Conservation (phyloP, 208 protist species). For the Acanthamoeba healyi region DNA sequence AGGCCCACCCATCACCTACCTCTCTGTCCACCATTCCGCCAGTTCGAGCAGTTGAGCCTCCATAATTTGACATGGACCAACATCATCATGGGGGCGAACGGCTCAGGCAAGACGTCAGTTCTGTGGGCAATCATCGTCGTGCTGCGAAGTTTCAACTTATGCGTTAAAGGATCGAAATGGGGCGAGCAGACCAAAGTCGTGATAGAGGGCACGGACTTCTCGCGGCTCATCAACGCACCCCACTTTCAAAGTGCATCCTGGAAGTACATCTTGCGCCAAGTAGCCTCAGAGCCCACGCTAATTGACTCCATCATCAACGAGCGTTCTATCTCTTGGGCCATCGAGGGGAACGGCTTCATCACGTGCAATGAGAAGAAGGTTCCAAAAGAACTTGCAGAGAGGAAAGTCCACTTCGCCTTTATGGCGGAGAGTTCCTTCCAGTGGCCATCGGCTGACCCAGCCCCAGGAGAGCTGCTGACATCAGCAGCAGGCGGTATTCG, state of each 20-base stretch:
- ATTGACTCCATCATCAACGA: not conserved
- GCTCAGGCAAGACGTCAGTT: not conserved
- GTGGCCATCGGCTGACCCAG: not conserved
- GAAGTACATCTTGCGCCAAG: constrained; percentile 28
- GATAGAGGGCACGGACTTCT: not conserved
- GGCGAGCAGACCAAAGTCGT: not conserved
- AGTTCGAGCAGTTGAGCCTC: constrained; percentile 9
- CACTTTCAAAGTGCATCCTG: constrained; percentile 4
- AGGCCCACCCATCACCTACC: not conserved
- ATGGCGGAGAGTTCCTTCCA: constrained; percentile 26
- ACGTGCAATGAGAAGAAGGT: not conserved
- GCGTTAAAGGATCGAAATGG: not conserved
- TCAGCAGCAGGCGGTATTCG: constrained; percentile 6
- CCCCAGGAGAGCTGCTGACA: not conserved
- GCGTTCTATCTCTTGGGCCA: constrained; percentile 1
- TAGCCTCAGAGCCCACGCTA: not conserved
- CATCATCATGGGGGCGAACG: constrained; percentile 13
- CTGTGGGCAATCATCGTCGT: constrained; percentile 26
- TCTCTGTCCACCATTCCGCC: not conserved
- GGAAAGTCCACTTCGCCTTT: constrained; percentile 12
- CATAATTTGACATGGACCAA: constrained; percentile 11
- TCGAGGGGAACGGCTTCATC: not conserved
- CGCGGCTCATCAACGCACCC: constrained; percentile 9
- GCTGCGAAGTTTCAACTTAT: constrained; percentile 13
- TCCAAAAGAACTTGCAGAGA: not conserved